Conservation (phyloP, 805 yeast species). For the Zygotorulaspora florentina region DNA sequence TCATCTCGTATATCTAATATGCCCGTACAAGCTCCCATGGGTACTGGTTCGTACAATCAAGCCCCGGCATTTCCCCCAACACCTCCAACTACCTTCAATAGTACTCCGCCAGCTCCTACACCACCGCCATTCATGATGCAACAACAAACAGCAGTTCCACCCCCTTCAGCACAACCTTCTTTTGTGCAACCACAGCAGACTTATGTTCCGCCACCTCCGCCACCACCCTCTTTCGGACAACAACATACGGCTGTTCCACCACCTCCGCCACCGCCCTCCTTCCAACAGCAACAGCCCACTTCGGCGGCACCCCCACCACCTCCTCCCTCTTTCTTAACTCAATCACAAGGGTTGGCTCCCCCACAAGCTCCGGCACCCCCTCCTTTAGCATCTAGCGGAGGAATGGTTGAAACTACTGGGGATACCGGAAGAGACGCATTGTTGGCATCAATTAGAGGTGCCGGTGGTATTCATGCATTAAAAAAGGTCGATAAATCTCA, state of each 20-base stretch:
- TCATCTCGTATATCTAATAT: constrained; percentile 9
- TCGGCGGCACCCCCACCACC: constrained; percentile 17
- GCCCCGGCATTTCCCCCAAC: constrained; percentile 23
- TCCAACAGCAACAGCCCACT: constrained; percentile 11
- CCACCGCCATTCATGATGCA: constrained; percentile 21
- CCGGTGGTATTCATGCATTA: constrained; percentile 67
- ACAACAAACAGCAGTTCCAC: constrained; percentile 14
- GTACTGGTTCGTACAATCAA: constrained; percentile 11
- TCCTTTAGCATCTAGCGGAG: constrained; percentile 12
- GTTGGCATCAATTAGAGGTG: constrained; percentile 77
- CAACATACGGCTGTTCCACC: constrained; percentile 8
- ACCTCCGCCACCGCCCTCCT: constrained; percentile 20
- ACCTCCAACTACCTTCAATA: constrained; percentile 16
- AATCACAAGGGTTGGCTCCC: constrained; percentile 9
- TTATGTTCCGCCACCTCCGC: constrained; percentile 21
- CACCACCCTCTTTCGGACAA: constrained; percentile 20
- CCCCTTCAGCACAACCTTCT: constrained; percentile 11
- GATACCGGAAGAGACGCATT: constrained; percentile 74
- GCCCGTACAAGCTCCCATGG: constrained; percentile 3
- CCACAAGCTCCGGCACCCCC: constrained; percentile 13
- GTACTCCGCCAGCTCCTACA: constrained; percentile 6
- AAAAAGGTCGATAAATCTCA: constrained; percentile 79
- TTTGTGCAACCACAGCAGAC: constrained; percentile 9
- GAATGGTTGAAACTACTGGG: constrained; percentile 32
- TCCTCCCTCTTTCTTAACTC: constrained; percentile 16